A percentile compares a stretch with the other conserved stretches of the same genome.
Conservation (phyloP, 495 filamentous ascomycete species). For the Parmelia sp. region DNA sequence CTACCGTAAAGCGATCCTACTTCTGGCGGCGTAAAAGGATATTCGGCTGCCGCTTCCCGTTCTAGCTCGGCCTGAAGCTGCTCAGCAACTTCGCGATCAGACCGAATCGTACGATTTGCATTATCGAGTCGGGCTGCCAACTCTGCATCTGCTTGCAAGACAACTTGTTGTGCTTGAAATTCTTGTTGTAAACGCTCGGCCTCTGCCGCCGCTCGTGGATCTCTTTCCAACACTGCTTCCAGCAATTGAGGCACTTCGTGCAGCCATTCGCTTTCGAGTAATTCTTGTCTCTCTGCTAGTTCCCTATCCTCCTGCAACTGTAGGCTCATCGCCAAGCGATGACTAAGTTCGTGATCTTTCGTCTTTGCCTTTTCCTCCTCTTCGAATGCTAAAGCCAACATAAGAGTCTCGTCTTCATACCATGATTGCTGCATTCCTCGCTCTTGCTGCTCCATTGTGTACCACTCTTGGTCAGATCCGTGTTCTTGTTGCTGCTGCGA, state of each 20-base stretch:
- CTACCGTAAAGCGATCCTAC: background rate
- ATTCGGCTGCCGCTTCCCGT: background rate
- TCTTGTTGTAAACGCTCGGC: background rate
- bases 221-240: background rate
- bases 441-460: background rate
- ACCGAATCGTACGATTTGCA: background rate
- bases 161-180: background rate
- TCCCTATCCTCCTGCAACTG: background rate
- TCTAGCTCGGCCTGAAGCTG: background rate
- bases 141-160: background rate
- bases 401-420: background rate
- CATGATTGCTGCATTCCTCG: background rate
- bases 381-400: background rate
- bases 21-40: background rate
- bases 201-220: background rate
- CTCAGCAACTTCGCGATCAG: background rate
- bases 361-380: background rate
- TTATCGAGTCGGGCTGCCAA: background rate
- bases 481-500: background rate
- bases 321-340: background rate
- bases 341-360: background rate
- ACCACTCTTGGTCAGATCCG: background rate
- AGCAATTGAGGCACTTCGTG: background rate
- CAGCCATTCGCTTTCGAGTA: background rate
- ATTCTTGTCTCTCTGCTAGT: background rate